These are phyloP conservation scores for Venturia nashicola DNA, from an alignment of 2,329 filamentous ascomycete genomes.

Conservation along the genomic window DNA sequence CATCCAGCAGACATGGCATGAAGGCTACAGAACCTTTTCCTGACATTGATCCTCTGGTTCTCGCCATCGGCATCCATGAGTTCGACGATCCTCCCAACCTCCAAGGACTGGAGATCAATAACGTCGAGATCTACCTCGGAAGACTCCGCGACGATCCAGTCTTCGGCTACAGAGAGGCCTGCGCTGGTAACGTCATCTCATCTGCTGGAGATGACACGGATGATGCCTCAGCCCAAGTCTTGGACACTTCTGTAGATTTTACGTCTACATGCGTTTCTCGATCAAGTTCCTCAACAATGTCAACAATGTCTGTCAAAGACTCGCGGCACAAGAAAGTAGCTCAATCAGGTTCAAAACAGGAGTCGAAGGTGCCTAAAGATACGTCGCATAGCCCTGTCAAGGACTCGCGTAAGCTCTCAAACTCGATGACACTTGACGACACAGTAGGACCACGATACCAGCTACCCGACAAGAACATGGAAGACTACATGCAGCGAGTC, in stretches of 20 bases:
- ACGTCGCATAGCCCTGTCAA: not conserved
- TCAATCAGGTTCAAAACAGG: not conserved
- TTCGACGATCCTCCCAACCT: not conserved
- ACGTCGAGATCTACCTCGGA: not conserved
- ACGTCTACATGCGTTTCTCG: not conserved
- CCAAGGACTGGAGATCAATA: not conserved
- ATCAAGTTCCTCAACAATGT: not conserved
- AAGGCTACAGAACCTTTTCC: not conserved
- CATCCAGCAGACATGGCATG: not conserved
- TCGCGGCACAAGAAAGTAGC: not conserved
- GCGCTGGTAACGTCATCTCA: not conserved
- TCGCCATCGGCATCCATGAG: not conserved
- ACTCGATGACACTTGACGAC: not conserved
- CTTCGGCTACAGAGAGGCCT: not conserved
- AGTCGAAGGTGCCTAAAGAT: not conserved
- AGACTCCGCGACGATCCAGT: not conserved
- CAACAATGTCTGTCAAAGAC: not conserved
- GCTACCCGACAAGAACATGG: not conserved
- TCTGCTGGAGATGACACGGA: not conserved
- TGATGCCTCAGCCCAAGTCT: not conserved
- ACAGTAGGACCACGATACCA: not conserved
- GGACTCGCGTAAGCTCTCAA: not conserved
- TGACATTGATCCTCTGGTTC: not conserved
- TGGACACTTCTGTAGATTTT: not conserved
- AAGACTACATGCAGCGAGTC: not conserved